Conservation (phyloP, 2,329 filamentous ascomycete genomes). For the Fonsecaea monophora region DNA sequence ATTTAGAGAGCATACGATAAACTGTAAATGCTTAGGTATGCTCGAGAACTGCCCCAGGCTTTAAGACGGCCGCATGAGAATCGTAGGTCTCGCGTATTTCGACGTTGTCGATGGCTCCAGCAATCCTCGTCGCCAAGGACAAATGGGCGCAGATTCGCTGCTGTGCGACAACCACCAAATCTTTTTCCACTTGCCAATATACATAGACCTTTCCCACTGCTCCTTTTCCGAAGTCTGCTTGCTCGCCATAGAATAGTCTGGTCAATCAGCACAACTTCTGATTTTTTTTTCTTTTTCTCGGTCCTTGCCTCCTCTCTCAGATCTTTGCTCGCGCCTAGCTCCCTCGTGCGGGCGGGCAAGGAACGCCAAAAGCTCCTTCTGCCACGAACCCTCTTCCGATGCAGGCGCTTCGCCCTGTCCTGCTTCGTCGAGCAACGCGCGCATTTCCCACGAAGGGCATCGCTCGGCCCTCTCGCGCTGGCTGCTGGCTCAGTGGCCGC, state of each 20-base stretch:
- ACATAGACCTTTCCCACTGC: not conserved
- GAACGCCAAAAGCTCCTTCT: not conserved
- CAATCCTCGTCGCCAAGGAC: not conserved
- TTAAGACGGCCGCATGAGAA: not conserved
- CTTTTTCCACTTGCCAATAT: not conserved
- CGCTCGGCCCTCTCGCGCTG: not conserved
- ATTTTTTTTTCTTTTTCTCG: not conserved
- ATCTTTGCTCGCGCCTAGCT: not conserved
- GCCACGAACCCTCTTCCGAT: slow-evolving; percentile 14
- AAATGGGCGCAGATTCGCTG: not conserved
- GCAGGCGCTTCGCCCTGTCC: slow-evolving; percentile 31
- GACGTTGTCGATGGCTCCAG: not conserved
- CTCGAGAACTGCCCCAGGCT: not conserved
- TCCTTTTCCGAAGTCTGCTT: not conserved
- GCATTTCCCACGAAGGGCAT: not conserved
- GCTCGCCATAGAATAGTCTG: not conserved
- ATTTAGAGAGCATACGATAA: too few relatives aligned
- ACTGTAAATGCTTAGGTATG: not conserved
- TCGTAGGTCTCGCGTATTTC: not conserved
- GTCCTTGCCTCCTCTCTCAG: too few relatives aligned
- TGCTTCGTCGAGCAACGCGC: slow-evolving; percentile 28
- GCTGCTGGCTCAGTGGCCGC: not conserved
- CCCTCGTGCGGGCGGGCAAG: not conserved
- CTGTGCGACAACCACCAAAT: not conserved
- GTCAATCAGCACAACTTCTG: too few relatives aligned